A percentile compares a stretch with the other conserved stretches of the same genome.
phyloP scores from a whole-genome alignment of 148 eudicot species.

The Simmondsia chinensis region DNA sequence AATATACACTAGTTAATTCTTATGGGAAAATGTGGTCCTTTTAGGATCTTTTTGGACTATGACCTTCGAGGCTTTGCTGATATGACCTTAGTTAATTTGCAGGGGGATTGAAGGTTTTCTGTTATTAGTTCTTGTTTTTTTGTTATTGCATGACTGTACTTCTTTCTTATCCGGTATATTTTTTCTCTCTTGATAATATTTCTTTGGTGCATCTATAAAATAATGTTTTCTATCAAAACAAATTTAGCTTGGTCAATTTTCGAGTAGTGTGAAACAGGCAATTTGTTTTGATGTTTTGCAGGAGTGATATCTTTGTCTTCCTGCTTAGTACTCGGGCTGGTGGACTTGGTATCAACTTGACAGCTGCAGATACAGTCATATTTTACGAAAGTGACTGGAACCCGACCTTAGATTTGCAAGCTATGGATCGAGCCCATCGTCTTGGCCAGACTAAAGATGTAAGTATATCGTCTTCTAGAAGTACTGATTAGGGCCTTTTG shows the following conservation, averaged over 20 bases:
- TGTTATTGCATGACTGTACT: no score
- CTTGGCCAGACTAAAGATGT: slow-evolving; percentile 98
- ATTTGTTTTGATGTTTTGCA: slow-evolving; percentile 31
- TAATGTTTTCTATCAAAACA: not conserved
- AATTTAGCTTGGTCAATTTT: no score
- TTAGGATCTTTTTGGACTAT: no score
- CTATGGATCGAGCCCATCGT: slow-evolving; percentile 99
- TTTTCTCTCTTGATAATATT: slow-evolving; percentile 1
- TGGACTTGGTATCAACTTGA: slow-evolving; percentile 92
- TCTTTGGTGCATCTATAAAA: not conserved
- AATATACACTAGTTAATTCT: no score
- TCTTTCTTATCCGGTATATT: no score
- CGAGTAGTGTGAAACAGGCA: no score
- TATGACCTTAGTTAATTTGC: no score
- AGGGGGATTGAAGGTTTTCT: no score
- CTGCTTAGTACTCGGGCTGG: slow-evolving; percentile 97
- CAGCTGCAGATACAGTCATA: slow-evolving; percentile 97
- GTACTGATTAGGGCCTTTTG: no score
- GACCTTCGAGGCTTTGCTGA: no score
- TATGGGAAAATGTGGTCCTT: no score
- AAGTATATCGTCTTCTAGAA: slow-evolving; percentile 25
- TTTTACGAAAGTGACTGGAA: slow-evolving; percentile 99
- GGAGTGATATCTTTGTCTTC: slow-evolving; percentile 95
- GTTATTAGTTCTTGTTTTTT: no score
- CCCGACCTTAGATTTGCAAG: slow-evolving; percentile 95